Base-by-base conservation (phyloP, 345 rosid species). In the Eucalyptus decipiens region DNA sequence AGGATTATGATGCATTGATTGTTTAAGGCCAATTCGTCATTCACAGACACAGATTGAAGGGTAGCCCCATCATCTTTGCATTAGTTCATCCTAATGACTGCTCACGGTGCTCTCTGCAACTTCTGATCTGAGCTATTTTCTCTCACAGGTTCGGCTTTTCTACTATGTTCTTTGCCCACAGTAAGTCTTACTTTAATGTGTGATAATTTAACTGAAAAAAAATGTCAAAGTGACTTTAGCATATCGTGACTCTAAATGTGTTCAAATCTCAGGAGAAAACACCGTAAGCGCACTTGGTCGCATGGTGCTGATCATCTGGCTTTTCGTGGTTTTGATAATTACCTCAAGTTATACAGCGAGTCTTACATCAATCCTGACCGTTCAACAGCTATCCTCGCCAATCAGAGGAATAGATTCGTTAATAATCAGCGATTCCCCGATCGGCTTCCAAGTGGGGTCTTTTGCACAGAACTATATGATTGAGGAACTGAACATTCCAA, bases 301-400 rank as follows among this genome's bases (percentile, higher is more conserved):
- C 42, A 15, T 95, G 21, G 96, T 97, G 91, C 72, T 97, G 90
- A 91, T 97, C 87, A 93, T 97, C 90, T 97, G 99, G 99, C 95
- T 97, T 60, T 97, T 97, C 88, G 95, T 97, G 34, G 96, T 97
- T 88, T 89, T 97, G 93, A 96, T 97, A 90, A 93, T 97, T 83
- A 96, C 90, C 65, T 97, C 99, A n/a, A 97, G 99, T 94, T 97
- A 97, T 89, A 97, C 97, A n/a, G 99, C 99, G 21, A 97, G 99
- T 90, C 93, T 97, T 91, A 97, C 99, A 86, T 97, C 99, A 65
- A 96, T 97, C 89, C 96, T 97, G 89, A 97, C 99, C 6, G 96
- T 96, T 51, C 96, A 94, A 89, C 99, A 97, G 90, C 94, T 97
- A 60, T 95, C 96, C 89, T 97, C 99, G 9, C 98, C 98, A n/a